phyloP scores from a whole-genome alignment of 805 yeast species.

The Candida khao-thaluensis region DNA sequence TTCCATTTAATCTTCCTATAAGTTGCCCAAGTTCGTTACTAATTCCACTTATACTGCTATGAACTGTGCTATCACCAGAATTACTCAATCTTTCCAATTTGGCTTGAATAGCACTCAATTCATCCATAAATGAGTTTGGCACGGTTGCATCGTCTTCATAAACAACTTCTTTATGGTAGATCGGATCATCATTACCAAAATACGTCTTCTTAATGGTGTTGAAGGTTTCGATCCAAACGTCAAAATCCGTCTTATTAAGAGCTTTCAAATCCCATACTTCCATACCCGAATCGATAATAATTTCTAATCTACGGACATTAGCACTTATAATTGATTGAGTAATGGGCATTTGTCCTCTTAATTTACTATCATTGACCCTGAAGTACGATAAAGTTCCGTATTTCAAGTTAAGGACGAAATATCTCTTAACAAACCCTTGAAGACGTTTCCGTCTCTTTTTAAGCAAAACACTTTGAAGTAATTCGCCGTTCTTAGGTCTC shows the following conservation, averaged over 20 bases:
- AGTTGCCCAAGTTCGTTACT: slow-evolving; percentile 22
- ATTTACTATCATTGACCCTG: slow-evolving; percentile 65
- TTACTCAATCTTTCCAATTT: slow-evolving; percentile 6
- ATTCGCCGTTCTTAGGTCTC: slow-evolving; percentile 61
- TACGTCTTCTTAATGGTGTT: slow-evolving; percentile 46
- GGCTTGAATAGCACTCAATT: slow-evolving; percentile 20
- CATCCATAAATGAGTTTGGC: slow-evolving; percentile 12
- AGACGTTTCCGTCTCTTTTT: slow-evolving; percentile 78
- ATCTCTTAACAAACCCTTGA: slow-evolving; percentile 85
- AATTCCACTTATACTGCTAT: slow-evolving; percentile 6
- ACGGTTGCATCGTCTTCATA: slow-evolving; percentile 12
- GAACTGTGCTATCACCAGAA: not conserved
- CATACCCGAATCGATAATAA: slow-evolving; percentile 90
- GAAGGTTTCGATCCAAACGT: slow-evolving; percentile 80
- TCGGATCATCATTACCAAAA: slow-evolving; percentile 6
- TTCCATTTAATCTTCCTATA: slow-evolving; percentile 15
- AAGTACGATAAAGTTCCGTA: slow-evolving; percentile 84
- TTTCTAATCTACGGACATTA: slow-evolving; percentile 60
- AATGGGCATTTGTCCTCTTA: slow-evolving; percentile 91
- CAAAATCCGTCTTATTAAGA: slow-evolving; percentile 60
- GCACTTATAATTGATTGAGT: slow-evolving; percentile 81
- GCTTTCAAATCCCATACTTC: slow-evolving; percentile 91
- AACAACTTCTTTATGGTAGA: slow-evolving; percentile 11
- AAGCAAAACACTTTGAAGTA: slow-evolving; percentile 72
- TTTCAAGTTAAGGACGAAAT: slow-evolving; percentile 77